Evolutionary conservation across 305 asterid species (phyloP), one percentile per base, ranked within the genome.

Genomic region (Fraxinus sp.): DNA sequence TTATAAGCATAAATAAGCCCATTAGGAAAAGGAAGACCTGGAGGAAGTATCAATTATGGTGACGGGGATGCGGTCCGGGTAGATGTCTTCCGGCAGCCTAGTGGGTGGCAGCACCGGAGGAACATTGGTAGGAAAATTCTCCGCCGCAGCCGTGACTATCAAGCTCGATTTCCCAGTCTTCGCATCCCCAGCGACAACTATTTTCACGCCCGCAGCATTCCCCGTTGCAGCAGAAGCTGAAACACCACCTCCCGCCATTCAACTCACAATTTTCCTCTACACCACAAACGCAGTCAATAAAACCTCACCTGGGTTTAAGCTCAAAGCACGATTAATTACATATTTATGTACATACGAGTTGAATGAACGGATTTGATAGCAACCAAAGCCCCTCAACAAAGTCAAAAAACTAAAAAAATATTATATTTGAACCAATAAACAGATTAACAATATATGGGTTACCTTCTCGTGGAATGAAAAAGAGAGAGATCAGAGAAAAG

Each of bases 131-230:
- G 98, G 93, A 76, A 92, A 95, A 72, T 83, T 86, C 41, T 93
- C 97, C 5, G 97, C 90, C 64, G 97, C 97, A 26, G 99, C 97
- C 8, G 99, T 86, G 14, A 93, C 88, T 70, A 97, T 91, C 82
- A 97, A 87, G 83, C 98, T 92, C 86, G 99, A 93, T 85, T 97
- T 97, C 22, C 99, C 99, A 33, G 99, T 95, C 91, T 89, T 91
- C 0, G 94, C 81, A 35, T 96, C 98, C 46, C 99, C 99, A 7
- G 98, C 98, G 22, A 96, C 98, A 80, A 96, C 98, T 72, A 96
- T 92, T 49, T 96, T 90, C 13, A 96, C 91, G 24, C 87, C 88
- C 9, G 78, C 89, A 1, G 85, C 86, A 84, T 85, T 87, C 49
- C 88, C 89, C 80, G 88, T 88, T 78, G 88, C 86, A 83, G 88